Base-by-base conservation (phyloP, 306 rosid species). In the Acacia melanoxylon region DNA sequence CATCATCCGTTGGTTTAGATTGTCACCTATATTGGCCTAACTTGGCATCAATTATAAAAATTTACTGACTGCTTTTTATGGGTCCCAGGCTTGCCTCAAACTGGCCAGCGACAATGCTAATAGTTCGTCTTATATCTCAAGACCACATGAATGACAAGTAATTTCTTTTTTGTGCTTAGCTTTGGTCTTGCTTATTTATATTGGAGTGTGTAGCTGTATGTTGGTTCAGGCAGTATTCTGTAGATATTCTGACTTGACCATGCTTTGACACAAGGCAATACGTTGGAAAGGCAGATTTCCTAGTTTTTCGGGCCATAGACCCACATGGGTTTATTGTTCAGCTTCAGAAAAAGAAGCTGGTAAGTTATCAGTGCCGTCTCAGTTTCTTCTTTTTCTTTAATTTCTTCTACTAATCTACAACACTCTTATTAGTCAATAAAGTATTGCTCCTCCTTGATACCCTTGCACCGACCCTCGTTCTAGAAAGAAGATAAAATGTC, bases 61-160 rank as follows among this genome's bases (percentile, higher is more conserved):
- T 72, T 79, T 74, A 44, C 80, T 79, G 42, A 74, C 78, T 70
- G 68, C 48, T 88, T 84, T 71, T 54, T 75, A 9, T 83, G 72
- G 78, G 80, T 84, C 82, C 69, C 94, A 93, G 99, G 85, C 97
- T 93, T 86, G 99, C 99, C n/a, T 97, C 97, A 78, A 92, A 95
- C 88, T 95, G 97, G 99, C 99, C 98, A 15, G 74, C 78, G 3
- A 92, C 90, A 20, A 95, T 95, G 98, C 98, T 88, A 86, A 95
- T 95, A 46, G 97, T 91, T 75, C 93, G 94, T 85, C 98, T 95
- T 68, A 93, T 95, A 87, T 95, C 99, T 78, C 97, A 93, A 77
- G 98, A 93, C 84, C 97, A 95, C 92, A 93, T 95, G 99, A 93
- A 93, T 86, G 91, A 95, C 89, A 92, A 92, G 99, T 95, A 87